A percentile compares a stretch with the other conserved stretches of the same genome.
These are phyloP conservation scores for Leonotis leonurus DNA, from an alignment of 257 asterid genomes.

Conservation along the genomic window DNA sequence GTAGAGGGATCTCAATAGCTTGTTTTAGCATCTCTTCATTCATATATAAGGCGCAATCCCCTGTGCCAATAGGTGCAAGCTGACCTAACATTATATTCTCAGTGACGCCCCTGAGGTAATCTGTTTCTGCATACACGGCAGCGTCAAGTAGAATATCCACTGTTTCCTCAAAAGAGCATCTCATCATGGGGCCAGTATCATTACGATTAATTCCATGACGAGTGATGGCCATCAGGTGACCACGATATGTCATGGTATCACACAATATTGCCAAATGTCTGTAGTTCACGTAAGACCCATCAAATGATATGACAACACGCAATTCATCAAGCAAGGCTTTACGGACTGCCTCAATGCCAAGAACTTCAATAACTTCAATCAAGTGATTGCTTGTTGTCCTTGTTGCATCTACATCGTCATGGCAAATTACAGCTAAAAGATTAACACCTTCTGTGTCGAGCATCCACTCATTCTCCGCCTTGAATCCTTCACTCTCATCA, in stretches of 20 bases:
- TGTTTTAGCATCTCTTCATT: constrained; percentile 93
- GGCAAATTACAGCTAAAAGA: constrained; percentile 89
- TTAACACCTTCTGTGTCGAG: constrained; percentile 96
- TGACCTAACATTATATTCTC: constrained; percentile 96
- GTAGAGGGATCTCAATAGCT: constrained; percentile 83
- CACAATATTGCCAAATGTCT: constrained; percentile 93
- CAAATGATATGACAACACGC: constrained; percentile 96
- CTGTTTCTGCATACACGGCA: constrained; percentile 90
- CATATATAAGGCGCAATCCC: constrained; percentile 72
- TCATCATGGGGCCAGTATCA: constrained; percentile 98
- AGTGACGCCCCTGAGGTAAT: constrained; percentile 84
- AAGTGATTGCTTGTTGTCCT: constrained; percentile 95
- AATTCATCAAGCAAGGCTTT: constrained; percentile 84
- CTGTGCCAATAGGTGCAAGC: constrained; percentile 98
- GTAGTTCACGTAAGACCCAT: constrained; percentile 95
- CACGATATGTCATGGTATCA: constrained; percentile 98
- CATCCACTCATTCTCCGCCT: constrained; percentile 95
- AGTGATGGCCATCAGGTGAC: constrained; percentile 98
- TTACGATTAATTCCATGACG: constrained; percentile 96
- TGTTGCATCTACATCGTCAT: constrained; percentile 84
- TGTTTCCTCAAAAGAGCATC: constrained; percentile 97
- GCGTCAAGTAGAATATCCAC: constrained; percentile 98
- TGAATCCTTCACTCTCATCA: constrained; percentile 72
- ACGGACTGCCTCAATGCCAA: constrained; percentile 97
- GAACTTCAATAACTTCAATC: constrained; percentile 95